These are phyloP conservation scores for Articulospora tetracladia DNA, from an alignment of 495 filamentous ascomycete genomes.

Conservation along the genomic window DNA sequence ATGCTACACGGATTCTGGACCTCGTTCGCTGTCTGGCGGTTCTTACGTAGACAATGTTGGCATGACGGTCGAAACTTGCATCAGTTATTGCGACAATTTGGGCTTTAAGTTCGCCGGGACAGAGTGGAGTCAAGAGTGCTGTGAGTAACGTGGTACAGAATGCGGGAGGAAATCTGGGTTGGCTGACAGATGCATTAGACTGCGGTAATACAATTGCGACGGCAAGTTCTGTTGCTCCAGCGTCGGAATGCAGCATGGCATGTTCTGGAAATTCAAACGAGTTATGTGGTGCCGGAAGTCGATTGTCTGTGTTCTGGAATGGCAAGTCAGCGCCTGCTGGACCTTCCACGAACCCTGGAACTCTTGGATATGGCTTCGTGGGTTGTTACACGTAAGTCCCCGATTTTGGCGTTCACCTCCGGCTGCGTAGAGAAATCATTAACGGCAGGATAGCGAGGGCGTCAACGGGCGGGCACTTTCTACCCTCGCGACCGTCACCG, in stretches of 20 bases:
- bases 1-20: conserved; percentile 17
- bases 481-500: conserved; percentile 15
- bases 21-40: conserved; percentile 1
- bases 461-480: conserved; percentile 24
- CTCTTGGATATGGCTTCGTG: conserved; percentile 3
- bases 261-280: conserved; percentile 23
- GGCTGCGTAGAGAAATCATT: conserved; percentile 4
- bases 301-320: conserved; percentile 24
- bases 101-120: conserved; percentile 31
- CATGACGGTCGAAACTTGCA: conserved; percentile 40
- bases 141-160: conserved; percentile 1
- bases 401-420: conserved; percentile 30
- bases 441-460: conserved; percentile 26
- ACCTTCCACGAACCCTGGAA: conserved; percentile 17
- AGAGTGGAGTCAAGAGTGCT: conserved; percentile 31
- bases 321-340: conserved; percentile 9
- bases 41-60: conserved; percentile 8
- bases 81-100: conserved; percentile 30
- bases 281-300: conserved; percentile 29
- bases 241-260: conserved; percentile 22
- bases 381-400: conserved; percentile 31
- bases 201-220: conserved; percentile 15
- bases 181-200: conserved; percentile 4
- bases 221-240: neutral
- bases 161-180: neutral